Evolutionary conservation across 2,329 filamentous ascomycete genomes (phyloP).

Genomic region (Colletotrichum coccodes): DNA sequence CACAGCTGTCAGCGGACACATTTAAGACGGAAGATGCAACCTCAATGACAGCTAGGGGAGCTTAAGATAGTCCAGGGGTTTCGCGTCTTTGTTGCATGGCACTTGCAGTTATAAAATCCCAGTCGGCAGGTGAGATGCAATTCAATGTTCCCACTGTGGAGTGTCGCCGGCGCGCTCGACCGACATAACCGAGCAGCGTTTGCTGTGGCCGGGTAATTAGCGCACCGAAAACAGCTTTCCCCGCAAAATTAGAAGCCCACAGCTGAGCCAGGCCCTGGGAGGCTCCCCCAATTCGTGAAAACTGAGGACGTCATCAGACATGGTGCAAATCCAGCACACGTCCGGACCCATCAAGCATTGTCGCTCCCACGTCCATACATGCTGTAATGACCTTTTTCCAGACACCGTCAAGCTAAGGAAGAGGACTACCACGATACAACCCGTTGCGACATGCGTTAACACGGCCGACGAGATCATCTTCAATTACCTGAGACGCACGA

Average conservation of each 20-base stretch:
- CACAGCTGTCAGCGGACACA: background rate
- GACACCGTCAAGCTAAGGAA: constrained; percentile 9
- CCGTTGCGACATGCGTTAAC: constrained; percentile 28
- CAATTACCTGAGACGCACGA: background rate
- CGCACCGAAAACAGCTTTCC: constrained; percentile 32
- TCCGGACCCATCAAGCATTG: constrained; percentile 21
- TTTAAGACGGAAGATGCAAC: background rate
- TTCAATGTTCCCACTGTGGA: constrained; percentile 10
- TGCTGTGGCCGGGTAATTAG: constrained; percentile 28
- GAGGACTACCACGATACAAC: background rate
- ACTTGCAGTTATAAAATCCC: background rate
- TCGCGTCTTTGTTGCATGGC: background rate
- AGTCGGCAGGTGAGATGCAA: background rate
- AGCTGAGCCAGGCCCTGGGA: constrained; percentile 13
- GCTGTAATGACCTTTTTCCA: constrained; percentile 25
- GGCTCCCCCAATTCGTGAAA: constrained; percentile 26
- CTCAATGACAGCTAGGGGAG: background rate
- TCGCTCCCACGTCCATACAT: constrained; percentile 22
- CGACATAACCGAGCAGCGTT: background rate
- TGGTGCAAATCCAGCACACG: constrained; percentile 30
- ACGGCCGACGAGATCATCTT: background rate
- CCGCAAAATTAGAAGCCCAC: constrained; percentile 32
- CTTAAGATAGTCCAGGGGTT: background rate
- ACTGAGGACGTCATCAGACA: constrained; percentile 32
- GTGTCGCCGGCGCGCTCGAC: background rate